Evolutionary conservation across 2,329 filamentous ascomycete genomes (phyloP).

Genomic region (Penicillium italicum): DNA sequence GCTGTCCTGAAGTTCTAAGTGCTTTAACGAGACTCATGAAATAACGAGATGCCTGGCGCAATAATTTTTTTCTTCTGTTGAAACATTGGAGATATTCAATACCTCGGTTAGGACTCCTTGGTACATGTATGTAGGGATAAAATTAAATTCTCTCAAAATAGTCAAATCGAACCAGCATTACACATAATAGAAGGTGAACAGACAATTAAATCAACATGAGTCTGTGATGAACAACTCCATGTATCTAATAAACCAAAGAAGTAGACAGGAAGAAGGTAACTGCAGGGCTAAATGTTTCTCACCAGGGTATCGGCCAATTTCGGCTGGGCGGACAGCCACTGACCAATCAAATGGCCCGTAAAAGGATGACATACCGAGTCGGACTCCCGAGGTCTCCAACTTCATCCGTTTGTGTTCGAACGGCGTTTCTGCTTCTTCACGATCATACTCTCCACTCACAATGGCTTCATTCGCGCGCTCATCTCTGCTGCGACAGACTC

Average conservation of each 20-base stretch:
- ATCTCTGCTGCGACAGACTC: constrained; percentile 36
- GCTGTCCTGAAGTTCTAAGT: constrained; percentile 66
- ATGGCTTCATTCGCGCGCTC: constrained; percentile 44
- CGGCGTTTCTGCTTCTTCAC: constrained; percentile 14
- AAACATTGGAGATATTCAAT: constrained; percentile 2
- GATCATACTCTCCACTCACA: constrained; percentile 22
- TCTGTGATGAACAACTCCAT: neutral
- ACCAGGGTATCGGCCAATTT: constrained; percentile 34
- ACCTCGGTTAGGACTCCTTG: constrained; percentile 15
- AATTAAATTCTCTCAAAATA: neutral
- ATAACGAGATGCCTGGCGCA: constrained; percentile 14
- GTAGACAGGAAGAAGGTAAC: neutral
- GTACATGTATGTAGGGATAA: neutral
- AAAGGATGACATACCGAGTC: constrained; percentile 41
- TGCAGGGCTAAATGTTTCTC: constrained; percentile 21
- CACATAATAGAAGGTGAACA: neutral
- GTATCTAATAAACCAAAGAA: neutral
- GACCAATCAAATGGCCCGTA: constrained; percentile 36
- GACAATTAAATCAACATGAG: neutral
- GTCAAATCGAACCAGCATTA: neutral
- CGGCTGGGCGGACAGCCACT: constrained; percentile 35
- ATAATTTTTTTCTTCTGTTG: neutral
- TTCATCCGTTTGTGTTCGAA: constrained; percentile 27
- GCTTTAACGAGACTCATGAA: constrained; percentile 9
- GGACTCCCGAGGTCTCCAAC: constrained; percentile 40